A percentile compares a stretch with the other conserved stretches of the same genome.
These are phyloP conservation scores for Eugenia klotzschiana DNA, from an alignment of 441 rosid species.

Conservation along the genomic window DNA sequence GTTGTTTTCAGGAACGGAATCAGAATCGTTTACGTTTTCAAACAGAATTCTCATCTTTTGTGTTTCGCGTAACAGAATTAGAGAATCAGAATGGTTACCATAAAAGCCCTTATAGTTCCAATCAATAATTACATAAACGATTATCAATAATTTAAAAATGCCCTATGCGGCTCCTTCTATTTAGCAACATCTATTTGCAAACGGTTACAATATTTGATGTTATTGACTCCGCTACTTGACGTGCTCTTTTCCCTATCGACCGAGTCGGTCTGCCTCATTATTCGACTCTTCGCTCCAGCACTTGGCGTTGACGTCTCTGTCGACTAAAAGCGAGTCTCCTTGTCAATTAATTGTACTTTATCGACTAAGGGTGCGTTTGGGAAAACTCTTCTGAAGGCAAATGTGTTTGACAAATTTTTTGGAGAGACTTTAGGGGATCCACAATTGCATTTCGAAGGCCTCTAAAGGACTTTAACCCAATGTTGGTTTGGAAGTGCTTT, in stretches of 20 bases:
- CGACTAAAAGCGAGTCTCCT: not conserved
- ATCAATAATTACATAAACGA: not conserved
- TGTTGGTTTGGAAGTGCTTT: fast-evolving
- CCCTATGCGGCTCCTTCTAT: not conserved
- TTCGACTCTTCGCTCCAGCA: not conserved
- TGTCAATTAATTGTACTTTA: too few species aligned
- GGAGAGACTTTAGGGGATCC: too few species aligned
- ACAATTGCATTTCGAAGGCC: too few species aligned
- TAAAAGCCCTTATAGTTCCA: not conserved
- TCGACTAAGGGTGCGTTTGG: too few species aligned
- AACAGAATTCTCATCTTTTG: too few species aligned
- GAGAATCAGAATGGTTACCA: too few species aligned
- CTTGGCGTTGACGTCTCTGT: not conserved
- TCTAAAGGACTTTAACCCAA: not conserved
- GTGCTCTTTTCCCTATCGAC: not conserved
- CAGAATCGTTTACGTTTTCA: too few species aligned
- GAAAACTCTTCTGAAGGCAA: too few species aligned
- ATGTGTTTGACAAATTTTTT: too few species aligned
- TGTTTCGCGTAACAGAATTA: too few species aligned
- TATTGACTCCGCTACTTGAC: not conserved
- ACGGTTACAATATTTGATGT: not conserved
- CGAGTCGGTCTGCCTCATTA: not conserved
- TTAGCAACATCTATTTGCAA: not conserved
- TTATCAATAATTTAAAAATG: not conserved
- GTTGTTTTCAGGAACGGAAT: too few species aligned